Evolutionary conservation across 2,329 filamentous ascomycete genomes (phyloP).

Genomic region (Nemania sp.): DNA sequence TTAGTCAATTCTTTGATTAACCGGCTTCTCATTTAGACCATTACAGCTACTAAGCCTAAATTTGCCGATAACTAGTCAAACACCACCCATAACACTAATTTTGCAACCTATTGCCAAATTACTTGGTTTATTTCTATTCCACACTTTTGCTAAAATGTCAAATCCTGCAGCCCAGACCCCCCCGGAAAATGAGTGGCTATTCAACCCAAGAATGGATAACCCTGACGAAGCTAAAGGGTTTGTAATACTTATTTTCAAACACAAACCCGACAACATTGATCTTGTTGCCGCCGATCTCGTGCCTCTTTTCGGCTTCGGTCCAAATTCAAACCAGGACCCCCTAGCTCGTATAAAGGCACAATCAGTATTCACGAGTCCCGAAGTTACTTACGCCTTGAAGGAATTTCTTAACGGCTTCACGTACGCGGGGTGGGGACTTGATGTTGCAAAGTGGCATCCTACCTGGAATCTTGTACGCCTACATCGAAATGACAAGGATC

Average conservation of each 20-base stretch:
- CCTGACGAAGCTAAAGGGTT: conserved; percentile 37
- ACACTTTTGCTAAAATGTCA: neutral
- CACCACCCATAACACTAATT: neutral
- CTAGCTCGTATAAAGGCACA: conserved; percentile 40
- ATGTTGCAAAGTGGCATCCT: conserved; percentile 35
- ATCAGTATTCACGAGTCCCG: conserved; percentile 40
- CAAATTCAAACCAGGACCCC: conserved; percentile 19
- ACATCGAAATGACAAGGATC: conserved; percentile 17
- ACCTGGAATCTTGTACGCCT: conserved; percentile 35
- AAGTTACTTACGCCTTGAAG: conserved; percentile 28
- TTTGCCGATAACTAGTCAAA: neutral
- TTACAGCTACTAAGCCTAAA: neutral
- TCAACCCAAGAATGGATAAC: conserved; percentile 33
- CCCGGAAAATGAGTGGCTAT: neutral
- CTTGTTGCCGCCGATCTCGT: conserved; percentile 40
- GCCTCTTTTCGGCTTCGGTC: conserved; percentile 43
- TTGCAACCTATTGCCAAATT: neutral
- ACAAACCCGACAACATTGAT: conserved; percentile 36
- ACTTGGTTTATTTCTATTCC: neutral
- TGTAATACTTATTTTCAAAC: conserved; percentile 39
- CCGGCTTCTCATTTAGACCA: too few relatives aligned
- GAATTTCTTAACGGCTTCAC: conserved; percentile 41
- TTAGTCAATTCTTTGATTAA: too few relatives aligned
- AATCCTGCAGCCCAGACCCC: neutral
- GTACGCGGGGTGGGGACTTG: conserved; percentile 32